phyloP scores from a whole-genome alignment of 1,139 yeast species.

The Yamadazyma aaseri region DNA sequence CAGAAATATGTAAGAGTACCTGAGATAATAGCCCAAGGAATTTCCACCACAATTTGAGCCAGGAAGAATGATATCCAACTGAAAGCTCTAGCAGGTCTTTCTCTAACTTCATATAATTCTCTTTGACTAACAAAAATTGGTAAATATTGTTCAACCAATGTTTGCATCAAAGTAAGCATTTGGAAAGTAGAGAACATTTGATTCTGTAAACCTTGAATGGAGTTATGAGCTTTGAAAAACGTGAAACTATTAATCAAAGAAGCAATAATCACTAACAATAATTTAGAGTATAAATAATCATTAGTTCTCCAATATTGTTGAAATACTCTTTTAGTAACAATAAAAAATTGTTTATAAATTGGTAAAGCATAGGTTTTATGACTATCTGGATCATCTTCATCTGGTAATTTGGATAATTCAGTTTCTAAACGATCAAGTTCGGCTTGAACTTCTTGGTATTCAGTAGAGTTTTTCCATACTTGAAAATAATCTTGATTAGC shows the following conservation, averaged over 20 bases:
- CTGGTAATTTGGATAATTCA: constrained; percentile 40
- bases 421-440: constrained; percentile 46
- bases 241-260: constrained; percentile 72
- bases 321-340: constrained; percentile 56
- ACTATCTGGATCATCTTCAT: constrained; percentile 31
- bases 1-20: constrained; percentile 69
- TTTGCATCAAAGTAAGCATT: constrained; percentile 44
- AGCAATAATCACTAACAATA: constrained; percentile 49
- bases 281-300: constrained; percentile 63
- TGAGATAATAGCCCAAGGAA: constrained; percentile 69
- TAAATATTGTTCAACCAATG: constrained; percentile 55
- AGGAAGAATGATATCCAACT: constrained; percentile 38
- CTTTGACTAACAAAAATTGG: constrained; percentile 34
- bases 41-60: constrained; percentile 68
- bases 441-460: constrained; percentile 42
- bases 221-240: constrained; percentile 39
- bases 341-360: constrained; percentile 44
- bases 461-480: constrained; percentile 63
- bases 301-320: constrained; percentile 80
- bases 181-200: constrained; percentile 57
- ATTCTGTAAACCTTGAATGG: constrained; percentile 44
- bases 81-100: constrained; percentile 31
- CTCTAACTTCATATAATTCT: constrained; percentile 38
- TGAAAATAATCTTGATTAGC: constrained; percentile 64
- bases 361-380: constrained; percentile 45